Conservation (phyloP, 441 rosid genomes). For the Bruguiera hainesii region DNA sequence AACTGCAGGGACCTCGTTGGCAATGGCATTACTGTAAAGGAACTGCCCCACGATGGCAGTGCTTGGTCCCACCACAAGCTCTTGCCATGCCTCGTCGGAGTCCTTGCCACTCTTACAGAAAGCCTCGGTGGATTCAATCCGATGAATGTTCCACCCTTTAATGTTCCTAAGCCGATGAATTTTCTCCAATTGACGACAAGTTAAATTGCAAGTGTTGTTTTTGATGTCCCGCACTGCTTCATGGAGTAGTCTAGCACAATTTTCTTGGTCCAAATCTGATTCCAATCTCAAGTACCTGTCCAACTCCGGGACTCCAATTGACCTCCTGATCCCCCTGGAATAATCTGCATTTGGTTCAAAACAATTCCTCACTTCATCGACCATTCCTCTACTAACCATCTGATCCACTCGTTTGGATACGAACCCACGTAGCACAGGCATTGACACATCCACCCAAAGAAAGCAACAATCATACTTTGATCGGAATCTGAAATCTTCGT, state of each 20-base stretch:
- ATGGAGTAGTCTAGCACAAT: slow-evolving; percentile 27
- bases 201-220: slow-evolving; percentile 46
- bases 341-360: slow-evolving; percentile 45
- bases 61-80: slow-evolving; percentile 50
- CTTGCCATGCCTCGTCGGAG: slow-evolving; percentile 59
- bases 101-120: slow-evolving; percentile 37
- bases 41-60: slow-evolving; percentile 38
- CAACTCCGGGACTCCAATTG: slow-evolving; percentile 74
- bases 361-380: slow-evolving; percentile 42
- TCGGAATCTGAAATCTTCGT: slow-evolving; percentile 28
- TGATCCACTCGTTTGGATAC: slow-evolving; percentile 46
- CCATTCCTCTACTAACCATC: slow-evolving; percentile 39
- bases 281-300: slow-evolving; percentile 48
- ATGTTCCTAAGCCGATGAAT: slow-evolving; percentile 45
- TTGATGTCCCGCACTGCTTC: slow-evolving; percentile 53
- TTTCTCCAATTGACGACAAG: slow-evolving; percentile 55
- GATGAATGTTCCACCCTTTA: slow-evolving; percentile 61
- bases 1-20: slow-evolving; percentile 4
- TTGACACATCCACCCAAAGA: slow-evolving; percentile 52
- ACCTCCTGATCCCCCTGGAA: slow-evolving; percentile 47
- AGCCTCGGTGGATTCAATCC: slow-evolving; percentile 62
- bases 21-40: slow-evolving; percentile 21
- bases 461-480: slow-evolving; percentile 44
- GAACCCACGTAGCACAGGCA: slow-evolving; percentile 33
- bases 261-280: slow-evolving; percentile 24